Base-by-base conservation (phyloP, 2,329 filamentous ascomycete species). In the Pyricularia grisea region DNA sequence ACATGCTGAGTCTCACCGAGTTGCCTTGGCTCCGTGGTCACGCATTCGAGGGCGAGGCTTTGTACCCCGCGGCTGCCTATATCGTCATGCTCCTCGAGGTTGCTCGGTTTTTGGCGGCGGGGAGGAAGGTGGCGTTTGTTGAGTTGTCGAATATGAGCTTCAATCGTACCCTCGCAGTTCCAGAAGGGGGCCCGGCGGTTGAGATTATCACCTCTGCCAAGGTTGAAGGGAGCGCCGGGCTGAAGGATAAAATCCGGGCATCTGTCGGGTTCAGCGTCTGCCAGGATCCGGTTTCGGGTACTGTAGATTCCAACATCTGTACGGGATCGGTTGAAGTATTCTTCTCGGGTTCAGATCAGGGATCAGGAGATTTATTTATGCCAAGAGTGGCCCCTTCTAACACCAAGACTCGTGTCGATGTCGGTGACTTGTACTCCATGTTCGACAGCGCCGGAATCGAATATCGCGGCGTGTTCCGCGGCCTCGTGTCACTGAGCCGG, bases 11-110 rank as follows among this genome's bases (percentile, higher is more conserved):
- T 1, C 69, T 71, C 0, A 55, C 66, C 0, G 75, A 79, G 30
- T 66, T 78, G 0, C 71, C 75, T 0, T 84, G 82, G 82, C 71
- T 83, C 0, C 58, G 71, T 0, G 77, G 81, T 7, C 81, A 84
- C 30, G 68, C 71, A 4, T 23, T 75, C n/a, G 74, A 79, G 20
- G 73, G 74, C 0, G 71, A 79, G 14, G 72, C 76, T 12, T 72
- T 84, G 0, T 82, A 81, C 42, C 82, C 82, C 14, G 42, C 28
- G 9, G 58, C 69, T 0, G 69, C 28, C 4, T 67, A 60, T 20
- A 12, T 67, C 5, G 66, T 60, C 17, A 67, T 67, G 23, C 14
- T 42, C 10, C 33, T 70, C 23, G 69, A 70, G 50, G 69, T 64
- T 28, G 61, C 61, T 9, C 63, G 33, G 31, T 30, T 33, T 11